Percentiles rank a stretch among this genome's conserved stretches.
phyloP scores from a whole-genome alignment of 208 protist species.

The Wallacemonas sp. region DNA sequence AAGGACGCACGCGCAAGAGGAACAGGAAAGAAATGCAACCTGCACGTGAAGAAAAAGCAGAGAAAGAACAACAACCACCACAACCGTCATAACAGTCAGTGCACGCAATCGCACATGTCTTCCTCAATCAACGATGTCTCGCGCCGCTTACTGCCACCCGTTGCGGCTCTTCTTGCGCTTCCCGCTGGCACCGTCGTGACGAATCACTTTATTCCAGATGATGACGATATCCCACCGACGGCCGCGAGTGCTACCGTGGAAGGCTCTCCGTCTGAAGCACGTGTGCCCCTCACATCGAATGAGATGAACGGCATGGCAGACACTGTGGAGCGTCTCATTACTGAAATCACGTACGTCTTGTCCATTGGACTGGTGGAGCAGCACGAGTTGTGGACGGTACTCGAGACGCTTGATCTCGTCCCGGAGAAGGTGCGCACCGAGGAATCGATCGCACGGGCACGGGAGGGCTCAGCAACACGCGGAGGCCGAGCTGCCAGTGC shows the following conservation, averaged over 20 bases:
- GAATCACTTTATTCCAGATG: slow-evolving; percentile 18
- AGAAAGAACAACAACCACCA: too few species aligned
- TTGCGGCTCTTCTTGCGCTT: neutral
- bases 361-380: slow-evolving; percentile 42
- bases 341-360: slow-evolving; percentile 47
- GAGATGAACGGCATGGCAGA: slow-evolving; percentile 23
- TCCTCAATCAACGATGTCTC: neutral
- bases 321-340: slow-evolving; percentile 31
- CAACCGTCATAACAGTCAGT: too few species aligned
- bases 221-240: too few species aligned
- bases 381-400: slow-evolving; percentile 55
- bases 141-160: neutral
- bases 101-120: neutral
- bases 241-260: too few species aligned
- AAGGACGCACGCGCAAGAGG: slow-evolving; percentile 1
- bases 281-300: too few species aligned
- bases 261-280: too few species aligned
- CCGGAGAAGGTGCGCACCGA: slow-evolving; percentile 23
- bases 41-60: too few species aligned
- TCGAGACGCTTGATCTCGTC: slow-evolving; percentile 45
- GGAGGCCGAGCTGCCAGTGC: neutral
- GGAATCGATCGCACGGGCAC: neutral
- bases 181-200: neutral
- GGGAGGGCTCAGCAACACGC: neutral
- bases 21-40: slow-evolving; percentile 7